phyloP scores from a whole-genome alignment of 1,284 basidiomycete species.

The Ganoderma resinaceum region DNA sequence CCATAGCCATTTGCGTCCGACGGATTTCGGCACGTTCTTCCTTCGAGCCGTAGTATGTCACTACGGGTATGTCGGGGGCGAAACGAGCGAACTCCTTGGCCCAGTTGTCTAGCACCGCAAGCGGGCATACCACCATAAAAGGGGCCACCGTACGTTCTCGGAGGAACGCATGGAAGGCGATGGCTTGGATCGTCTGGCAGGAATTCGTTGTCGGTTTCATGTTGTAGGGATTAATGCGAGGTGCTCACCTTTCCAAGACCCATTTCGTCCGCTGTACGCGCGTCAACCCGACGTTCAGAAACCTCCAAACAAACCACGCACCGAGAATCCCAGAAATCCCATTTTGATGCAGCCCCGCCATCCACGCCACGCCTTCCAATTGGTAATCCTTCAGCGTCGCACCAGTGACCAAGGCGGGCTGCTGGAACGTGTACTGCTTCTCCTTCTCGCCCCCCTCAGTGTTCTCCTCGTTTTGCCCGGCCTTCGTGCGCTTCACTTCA shows the following conservation, averaged over 20 bases:
- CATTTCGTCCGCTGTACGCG: constrained; percentile 84
- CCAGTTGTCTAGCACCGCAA: constrained; percentile 96
- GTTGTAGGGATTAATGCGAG: background rate
- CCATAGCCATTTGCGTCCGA: constrained; percentile 30
- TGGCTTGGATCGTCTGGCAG: constrained; percentile 87
- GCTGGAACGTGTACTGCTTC: constrained; percentile 53
- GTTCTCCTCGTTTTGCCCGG: constrained; percentile 31
- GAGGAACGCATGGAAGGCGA: constrained; percentile 91
- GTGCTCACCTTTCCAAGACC: constrained; percentile 81
- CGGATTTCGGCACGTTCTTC: constrained; percentile 80
- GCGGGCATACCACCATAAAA: constrained; percentile 90
- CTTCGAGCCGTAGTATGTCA: constrained; percentile 90
- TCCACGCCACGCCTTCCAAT: constrained; percentile 95
- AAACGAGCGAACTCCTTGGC: constrained; percentile 87
- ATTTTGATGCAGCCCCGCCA: constrained; percentile 92
- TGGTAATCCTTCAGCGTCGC: constrained; percentile 91
- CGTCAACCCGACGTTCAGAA: background rate
- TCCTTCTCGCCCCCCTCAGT: constrained; percentile 39
- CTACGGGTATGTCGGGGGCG: constrained; percentile 80
- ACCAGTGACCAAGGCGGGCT: constrained; percentile 86
- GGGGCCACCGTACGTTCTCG: constrained; percentile 81
- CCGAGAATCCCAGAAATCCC: constrained; percentile 94
- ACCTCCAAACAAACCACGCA: constrained; percentile 41
- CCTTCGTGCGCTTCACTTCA: constrained; percentile 38
- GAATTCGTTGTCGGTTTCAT: constrained; percentile 3